These are phyloP conservation scores for Filobasidium floriforme DNA, from an alignment of 768 basidiomycete species.

Conservation along the genomic window DNA sequence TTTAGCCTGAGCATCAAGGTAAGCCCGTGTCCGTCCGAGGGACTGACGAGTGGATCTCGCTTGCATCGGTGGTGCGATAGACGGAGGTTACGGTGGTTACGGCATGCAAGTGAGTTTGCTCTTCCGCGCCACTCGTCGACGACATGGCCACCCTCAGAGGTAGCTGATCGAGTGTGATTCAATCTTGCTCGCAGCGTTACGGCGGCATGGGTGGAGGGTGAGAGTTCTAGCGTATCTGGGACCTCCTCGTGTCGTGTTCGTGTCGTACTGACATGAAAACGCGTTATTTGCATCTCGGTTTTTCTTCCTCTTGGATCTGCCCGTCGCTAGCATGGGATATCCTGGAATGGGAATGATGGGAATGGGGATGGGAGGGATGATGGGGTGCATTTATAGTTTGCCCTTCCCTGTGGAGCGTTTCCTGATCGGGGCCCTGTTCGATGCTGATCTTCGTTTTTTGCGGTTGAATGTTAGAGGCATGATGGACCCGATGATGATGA, in stretches of 20 bases:
- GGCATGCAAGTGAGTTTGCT: not conserved
- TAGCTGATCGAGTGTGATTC: not conserved
- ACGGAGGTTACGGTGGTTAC: conserved; percentile 5
- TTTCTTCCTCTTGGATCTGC: too few relatives aligned
- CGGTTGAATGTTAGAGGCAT: too few relatives aligned
- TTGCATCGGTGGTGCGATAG: not conserved
- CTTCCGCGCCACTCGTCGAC: not conserved
- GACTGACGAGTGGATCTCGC: not conserved
- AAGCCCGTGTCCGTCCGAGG: too few relatives aligned
- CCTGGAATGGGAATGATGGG: conserved; percentile 7
- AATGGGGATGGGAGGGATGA: not conserved
- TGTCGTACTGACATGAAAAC: too few relatives aligned
- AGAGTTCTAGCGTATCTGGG: not conserved
- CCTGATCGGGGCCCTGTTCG: too few relatives aligned
- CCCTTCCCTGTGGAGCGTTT: too few relatives aligned
- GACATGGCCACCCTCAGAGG: not conserved
- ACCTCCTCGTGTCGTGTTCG: too few relatives aligned
- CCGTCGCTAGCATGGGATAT: not conserved
- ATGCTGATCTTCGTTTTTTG: too few relatives aligned
- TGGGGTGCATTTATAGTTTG: too few relatives aligned
- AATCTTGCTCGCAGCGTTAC: not conserved
- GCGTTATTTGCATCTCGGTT: too few relatives aligned
- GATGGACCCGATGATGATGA: too few relatives aligned
- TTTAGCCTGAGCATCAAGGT: too few relatives aligned
- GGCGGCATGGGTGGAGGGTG: not conserved